These are phyloP conservation scores for Stropharia rugosoannulata DNA, from an alignment of 768 basidiomycete genomes.

Conservation along the genomic window DNA sequence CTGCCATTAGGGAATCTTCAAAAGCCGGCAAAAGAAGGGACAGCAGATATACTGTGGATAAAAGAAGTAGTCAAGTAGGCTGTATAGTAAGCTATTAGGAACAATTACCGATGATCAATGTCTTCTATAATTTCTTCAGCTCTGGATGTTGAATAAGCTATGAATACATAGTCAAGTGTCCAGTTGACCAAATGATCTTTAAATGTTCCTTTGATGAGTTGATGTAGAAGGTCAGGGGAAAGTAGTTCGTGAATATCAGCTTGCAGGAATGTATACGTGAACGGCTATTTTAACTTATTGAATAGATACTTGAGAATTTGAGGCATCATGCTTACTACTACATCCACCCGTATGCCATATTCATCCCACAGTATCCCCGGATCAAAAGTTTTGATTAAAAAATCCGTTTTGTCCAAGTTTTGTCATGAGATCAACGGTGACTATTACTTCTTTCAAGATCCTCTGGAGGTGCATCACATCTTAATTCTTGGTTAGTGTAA, in stretches of 20 bases:
- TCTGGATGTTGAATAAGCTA: too few relatives aligned
- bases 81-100: neutral
- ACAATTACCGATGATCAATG: constrained; percentile 29
- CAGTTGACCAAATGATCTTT: constrained; percentile 43
- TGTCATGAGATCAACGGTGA: constrained; percentile 19
- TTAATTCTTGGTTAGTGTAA: neutral
- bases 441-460: constrained; percentile 16
- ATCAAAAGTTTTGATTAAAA: constrained; percentile 23
- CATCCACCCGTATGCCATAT: constrained; percentile 24
- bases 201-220: constrained; percentile 40
- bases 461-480: constrained; percentile 20
- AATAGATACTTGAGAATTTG: neutral
- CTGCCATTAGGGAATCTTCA: constrained; percentile 20
- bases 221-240: constrained; percentile 35
- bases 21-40: constrained; percentile 20
- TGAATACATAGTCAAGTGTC: neutral
- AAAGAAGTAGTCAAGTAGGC: neutral
- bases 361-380: constrained; percentile 31
- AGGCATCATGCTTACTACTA: constrained; percentile 2
- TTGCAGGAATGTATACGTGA: constrained; percentile 27
- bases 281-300: constrained; percentile 22
- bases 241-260: constrained; percentile 35
- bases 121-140: constrained; percentile 28
- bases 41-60: constrained; percentile 16
- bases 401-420: too few relatives aligned